A percentile compares a stretch with the other conserved stretches of the same genome.
Conservation (phyloP, 2,329 filamentous ascomycete species). For the Colletotrichum lindemuthianum region DNA sequence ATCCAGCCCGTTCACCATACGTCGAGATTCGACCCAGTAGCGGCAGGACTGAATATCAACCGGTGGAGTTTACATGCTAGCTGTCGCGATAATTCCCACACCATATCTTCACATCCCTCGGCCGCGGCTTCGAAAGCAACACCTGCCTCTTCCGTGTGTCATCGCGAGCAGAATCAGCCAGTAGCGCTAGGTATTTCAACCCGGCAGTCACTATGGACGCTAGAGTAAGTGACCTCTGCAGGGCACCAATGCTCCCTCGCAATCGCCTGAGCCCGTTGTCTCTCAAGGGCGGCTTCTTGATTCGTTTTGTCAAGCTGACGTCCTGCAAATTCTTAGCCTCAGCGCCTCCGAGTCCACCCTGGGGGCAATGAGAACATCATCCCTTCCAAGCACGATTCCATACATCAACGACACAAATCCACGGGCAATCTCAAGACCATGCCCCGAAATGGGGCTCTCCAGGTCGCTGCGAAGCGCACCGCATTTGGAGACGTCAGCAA, state of each 20-base stretch:
- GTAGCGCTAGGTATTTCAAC: slow-evolving; percentile 25
- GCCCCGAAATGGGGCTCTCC: slow-evolving; percentile 64
- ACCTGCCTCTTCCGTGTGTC: slow-evolving; percentile 4
- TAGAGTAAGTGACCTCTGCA: slow-evolving; percentile 34
- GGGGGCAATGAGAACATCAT: slow-evolving; percentile 75
- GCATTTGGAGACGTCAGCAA: slow-evolving; percentile 89
- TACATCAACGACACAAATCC: slow-evolving; percentile 88
- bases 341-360: slow-evolving; percentile 58
- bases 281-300: slow-evolving; percentile 4
- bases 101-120: slow-evolving; percentile 23
- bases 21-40: slow-evolving; percentile 6
- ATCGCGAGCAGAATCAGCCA: slow-evolving; percentile 26
- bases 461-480: slow-evolving; percentile 76
- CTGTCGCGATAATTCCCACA: slow-evolving; percentile 26
- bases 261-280: background rate
- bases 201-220: slow-evolving; percentile 37
- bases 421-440: slow-evolving; percentile 67
- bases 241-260: slow-evolving; percentile 18
- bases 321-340: slow-evolving; percentile 45
- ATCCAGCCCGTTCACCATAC: background rate
- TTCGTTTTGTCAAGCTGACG: slow-evolving; percentile 9
- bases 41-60: slow-evolving; percentile 2
- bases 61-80: slow-evolving; percentile 28
- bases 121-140: slow-evolving; percentile 23
- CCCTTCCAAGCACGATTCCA: slow-evolving; percentile 64